Base-by-base conservation (phyloP, 345 rosid genomes). In the Leavenworthia alabamica region DNA sequence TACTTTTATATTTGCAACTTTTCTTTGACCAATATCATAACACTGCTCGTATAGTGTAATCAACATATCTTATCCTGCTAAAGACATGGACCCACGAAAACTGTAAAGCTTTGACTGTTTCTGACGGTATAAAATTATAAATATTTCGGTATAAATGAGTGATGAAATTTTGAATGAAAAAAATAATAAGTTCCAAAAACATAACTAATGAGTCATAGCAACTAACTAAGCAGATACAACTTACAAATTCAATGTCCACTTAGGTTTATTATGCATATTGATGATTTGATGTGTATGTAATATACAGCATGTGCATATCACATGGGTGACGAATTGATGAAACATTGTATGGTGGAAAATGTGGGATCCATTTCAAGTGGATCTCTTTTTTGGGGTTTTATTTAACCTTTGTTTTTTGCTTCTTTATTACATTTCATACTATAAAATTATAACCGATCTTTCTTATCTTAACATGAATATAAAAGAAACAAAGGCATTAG, bases 291-390 rank as follows among this genome's bases (percentile, higher is more conserved):
- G 6, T 4, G 14, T 11, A 0, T 35, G 12, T n/a, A n/a, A 0
- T 8, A 15, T 15, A 29, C 56, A 51, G 39, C 28, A 33, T 33
- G 33, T 48, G 63, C 24, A 49, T 56, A 57, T 64, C 75, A 71
- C 75, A 64, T 71, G 75, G 75, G 58, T 64, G 75, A 71, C 75
- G 75, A 63, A 15, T 57, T 62, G 64, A 54, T 62, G 68, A 53
- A 45, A 29, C 28, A 37, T 22, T 20, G 14, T 55, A 56, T 56
- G 46, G 53, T 70, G 58, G 65, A 58, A 58, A 62, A 37, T 41
- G 59, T 70, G 58, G 65, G 68, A 70, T 55, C 50, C 62, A 45
- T 62, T 55, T 20, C 22, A 48, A 63, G 57, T 70, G 59, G 39
- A 62, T 56, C 47, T 42, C 27, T 59, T 64, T 64, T 70, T 41